These are phyloP conservation scores for Microdochium nivale DNA, from an alignment of 2,329 filamentous ascomycete species.

Conservation along the genomic window DNA sequence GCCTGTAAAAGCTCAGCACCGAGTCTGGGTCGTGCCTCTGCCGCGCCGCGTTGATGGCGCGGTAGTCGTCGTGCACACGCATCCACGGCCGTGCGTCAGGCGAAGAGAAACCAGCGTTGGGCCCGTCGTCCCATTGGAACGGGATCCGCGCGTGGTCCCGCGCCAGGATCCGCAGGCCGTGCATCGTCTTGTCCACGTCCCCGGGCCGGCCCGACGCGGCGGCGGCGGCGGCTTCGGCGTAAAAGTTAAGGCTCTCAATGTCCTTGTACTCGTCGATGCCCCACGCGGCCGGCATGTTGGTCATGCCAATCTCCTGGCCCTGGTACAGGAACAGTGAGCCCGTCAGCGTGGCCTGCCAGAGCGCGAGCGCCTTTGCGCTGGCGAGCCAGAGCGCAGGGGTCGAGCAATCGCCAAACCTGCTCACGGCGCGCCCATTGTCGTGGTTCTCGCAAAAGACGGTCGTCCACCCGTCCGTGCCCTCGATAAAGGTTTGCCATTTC, in stretches of 20 bases:
- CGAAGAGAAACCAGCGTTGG: constrained; percentile 53
- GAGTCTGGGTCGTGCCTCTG: constrained; percentile 36
- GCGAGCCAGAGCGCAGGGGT: constrained; percentile 31
- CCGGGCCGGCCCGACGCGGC: constrained; percentile 23
- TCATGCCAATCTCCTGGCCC: constrained; percentile 54
- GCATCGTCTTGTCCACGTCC: constrained; percentile 35
- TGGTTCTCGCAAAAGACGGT: constrained; percentile 58
- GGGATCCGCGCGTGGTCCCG: constrained; percentile 58
- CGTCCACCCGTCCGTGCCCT: constrained; percentile 44
- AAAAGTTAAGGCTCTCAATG: constrained; percentile 44
- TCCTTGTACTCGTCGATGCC: constrained; percentile 43
- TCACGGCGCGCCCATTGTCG: constrained; percentile 50
- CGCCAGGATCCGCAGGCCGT: constrained; percentile 46
- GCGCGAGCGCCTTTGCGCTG: constrained; percentile 43
- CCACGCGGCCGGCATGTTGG: constrained; percentile 43
- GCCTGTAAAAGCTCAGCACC: constrained; percentile 52
- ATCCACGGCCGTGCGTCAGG: constrained; percentile 51
- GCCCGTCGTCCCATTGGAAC: constrained; percentile 53
- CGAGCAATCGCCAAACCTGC: constrained; percentile 40
- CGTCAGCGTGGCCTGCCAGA: constrained; percentile 38
- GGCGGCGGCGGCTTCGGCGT: constrained; percentile 31
- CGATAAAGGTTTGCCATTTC: constrained; percentile 40
- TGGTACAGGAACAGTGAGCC: constrained; percentile 52
- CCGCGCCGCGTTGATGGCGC: constrained; percentile 43
- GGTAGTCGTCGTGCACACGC: constrained; percentile 52